Conservation (phyloP, 2,329 filamentous ascomycete species). For the Lasiodiplodia citricola region DNA sequence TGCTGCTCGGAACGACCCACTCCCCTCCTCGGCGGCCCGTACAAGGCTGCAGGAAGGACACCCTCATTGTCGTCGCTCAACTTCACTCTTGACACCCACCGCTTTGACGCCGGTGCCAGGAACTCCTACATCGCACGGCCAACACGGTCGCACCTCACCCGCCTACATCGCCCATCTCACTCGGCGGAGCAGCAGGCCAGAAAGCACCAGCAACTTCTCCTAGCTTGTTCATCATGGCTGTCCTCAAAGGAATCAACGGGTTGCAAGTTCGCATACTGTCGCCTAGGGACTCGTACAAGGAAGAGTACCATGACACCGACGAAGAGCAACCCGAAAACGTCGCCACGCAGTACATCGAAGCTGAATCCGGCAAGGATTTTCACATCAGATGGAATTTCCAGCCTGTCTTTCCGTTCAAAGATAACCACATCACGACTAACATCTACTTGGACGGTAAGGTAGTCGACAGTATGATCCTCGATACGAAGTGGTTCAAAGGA, state of each 20-base stretch:
- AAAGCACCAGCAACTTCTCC: neutral
- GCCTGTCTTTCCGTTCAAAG: conserved; percentile 10
- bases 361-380: conserved; percentile 36
- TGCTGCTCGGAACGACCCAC: neutral
- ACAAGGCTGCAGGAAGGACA: neutral
- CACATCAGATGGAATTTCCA: conserved; percentile 28
- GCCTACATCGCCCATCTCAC: conserved; percentile 34
- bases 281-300: neutral
- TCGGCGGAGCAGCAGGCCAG: neutral
- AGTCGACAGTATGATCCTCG: neutral
- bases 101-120: neutral
- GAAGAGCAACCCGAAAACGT: neutral
- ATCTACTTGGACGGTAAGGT: conserved; percentile 32
- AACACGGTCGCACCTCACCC: neutral
- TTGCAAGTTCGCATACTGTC: neutral
- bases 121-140: neutral
- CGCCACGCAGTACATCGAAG: conserved; percentile 41
- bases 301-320: conserved; percentile 37
- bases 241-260: neutral
- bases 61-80: neutral
- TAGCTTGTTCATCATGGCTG: neutral
- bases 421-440: conserved; percentile 27
- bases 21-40: neutral
- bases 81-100: neutral
- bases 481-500: neutral